Evolutionary conservation across 352 stramenopile genomes (phyloP).

Genomic region (Globisporangium nagaii): DNA sequence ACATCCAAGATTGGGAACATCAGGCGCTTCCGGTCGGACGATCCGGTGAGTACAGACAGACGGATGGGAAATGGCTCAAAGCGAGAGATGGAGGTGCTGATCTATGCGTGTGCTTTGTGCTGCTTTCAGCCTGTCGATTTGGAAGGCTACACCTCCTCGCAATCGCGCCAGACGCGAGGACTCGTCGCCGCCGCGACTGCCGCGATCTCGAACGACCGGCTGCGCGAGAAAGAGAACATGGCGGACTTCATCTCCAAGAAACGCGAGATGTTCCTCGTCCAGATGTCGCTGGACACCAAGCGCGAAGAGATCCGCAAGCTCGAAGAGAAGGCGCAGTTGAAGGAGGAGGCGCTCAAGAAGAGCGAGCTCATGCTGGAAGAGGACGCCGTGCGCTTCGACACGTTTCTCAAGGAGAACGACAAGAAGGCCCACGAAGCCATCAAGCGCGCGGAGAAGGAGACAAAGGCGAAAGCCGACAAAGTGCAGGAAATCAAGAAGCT

Average conservation of each 20-base stretch:
- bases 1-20: constrained; percentile 80
- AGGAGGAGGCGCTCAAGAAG: constrained; percentile 94
- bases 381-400: constrained; percentile 94
- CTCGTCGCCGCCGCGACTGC: constrained; percentile 75
- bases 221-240: constrained; percentile 95
- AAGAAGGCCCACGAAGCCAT: constrained; percentile 96
- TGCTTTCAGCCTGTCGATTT: constrained; percentile 37
- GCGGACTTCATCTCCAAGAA: constrained; percentile 95
- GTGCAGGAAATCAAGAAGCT: constrained; percentile 94
- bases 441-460: constrained; percentile 92
- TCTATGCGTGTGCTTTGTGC: too few relatives aligned
- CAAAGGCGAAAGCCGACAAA: constrained; percentile 92
- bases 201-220: constrained; percentile 78
- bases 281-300: constrained; percentile 95
- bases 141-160: constrained; percentile 53
- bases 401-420: constrained; percentile 97
- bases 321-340: constrained; percentile 93
- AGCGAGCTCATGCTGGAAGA: constrained; percentile 95
- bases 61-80: too few relatives aligned
- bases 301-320: constrained; percentile 95
- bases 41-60: constrained; percentile 26
- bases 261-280: constrained; percentile 95
- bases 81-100: too few relatives aligned
- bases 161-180: constrained; percentile 70
- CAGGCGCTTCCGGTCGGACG: constrained; percentile 60